A percentile compares a stretch with the other conserved stretches of the same genome.
Evolutionary conservation across 495 filamentous ascomycete species (phyloP).

Genomic region (Lasiosphaeria ovina): DNA sequence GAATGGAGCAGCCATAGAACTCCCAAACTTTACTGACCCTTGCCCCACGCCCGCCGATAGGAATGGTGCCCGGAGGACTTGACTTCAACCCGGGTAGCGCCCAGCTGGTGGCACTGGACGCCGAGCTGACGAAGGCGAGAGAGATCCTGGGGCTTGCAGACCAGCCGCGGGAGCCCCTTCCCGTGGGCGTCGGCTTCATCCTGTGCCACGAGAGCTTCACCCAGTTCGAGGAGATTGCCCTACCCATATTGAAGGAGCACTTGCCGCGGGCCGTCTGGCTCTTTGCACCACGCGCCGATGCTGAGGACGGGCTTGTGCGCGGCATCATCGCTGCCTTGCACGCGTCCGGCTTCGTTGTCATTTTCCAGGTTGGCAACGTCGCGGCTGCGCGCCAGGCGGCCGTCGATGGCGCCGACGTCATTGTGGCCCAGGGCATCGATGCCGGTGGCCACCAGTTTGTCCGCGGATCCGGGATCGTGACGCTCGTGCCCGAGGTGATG

Average conservation of each 20-base stretch:
- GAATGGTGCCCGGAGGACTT: constrained; percentile 39
- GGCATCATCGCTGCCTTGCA: constrained; percentile 28
- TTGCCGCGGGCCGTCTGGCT: constrained; percentile 71
- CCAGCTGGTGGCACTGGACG: constrained; percentile 26
- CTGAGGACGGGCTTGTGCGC: constrained; percentile 40
- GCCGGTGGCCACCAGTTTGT: constrained; percentile 72
- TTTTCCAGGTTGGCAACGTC: constrained; percentile 65
- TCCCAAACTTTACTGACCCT: too few species aligned
- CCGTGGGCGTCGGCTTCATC: constrained; percentile 42
- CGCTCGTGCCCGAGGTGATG: constrained; percentile 40
- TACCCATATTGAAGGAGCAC: constrained; percentile 43
- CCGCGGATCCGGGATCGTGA: constrained; percentile 54
- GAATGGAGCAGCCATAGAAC: too few species aligned
- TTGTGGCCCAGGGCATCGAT: constrained; percentile 73
- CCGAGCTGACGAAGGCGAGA: constrained; percentile 38
- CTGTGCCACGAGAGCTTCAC: constrained; percentile 26
- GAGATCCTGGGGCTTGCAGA: constrained; percentile 21
- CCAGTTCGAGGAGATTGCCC: constrained; percentile 32
- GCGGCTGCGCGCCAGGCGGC: constrained; percentile 50
- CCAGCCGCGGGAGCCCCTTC: constrained; percentile 34
- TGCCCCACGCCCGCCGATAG: constrained; percentile 17
- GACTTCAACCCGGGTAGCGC: constrained; percentile 32
- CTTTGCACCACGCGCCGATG: constrained; percentile 54
- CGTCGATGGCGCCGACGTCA: constrained; percentile 52
- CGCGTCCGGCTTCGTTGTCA: constrained; percentile 30